These are phyloP conservation scores for Myriosclerotinia scirpicola DNA, from an alignment of 2,329 filamentous ascomycete genomes.

Conservation along the genomic window DNA sequence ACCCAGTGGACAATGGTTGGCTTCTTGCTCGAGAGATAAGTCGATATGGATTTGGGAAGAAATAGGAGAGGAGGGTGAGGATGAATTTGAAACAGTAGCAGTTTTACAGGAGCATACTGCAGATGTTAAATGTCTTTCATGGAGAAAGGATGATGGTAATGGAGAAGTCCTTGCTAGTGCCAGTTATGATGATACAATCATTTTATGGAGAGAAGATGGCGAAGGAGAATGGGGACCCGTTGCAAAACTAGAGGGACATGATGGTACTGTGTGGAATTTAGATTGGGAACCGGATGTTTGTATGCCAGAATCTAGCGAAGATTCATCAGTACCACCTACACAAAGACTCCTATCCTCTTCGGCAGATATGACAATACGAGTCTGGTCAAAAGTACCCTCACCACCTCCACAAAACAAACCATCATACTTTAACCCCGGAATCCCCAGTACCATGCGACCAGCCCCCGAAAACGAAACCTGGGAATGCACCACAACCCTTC, in stretches of 20 bases:
- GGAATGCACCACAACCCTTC: constrained; percentile 74
- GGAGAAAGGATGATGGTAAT: constrained; percentile 71
- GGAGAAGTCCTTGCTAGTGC: constrained; percentile 78
- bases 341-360: constrained; percentile 75
- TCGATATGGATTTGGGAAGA: constrained; percentile 99
- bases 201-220: constrained; percentile 80
- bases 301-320: constrained; percentile 36
- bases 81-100: constrained; percentile 95
- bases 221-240: constrained; percentile 93
- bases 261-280: constrained; percentile 85
- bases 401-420: constrained; percentile 37
- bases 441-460: constrained; percentile 88
- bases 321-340: constrained; percentile 48
- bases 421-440: constrained; percentile 49
- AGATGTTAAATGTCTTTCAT: constrained; percentile 91
- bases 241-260: constrained; percentile 75
- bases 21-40: constrained; percentile 90
- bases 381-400: constrained; percentile 65
- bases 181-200: constrained; percentile 92
- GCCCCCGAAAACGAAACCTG: constrained; percentile 75
- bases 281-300: constrained; percentile 60
- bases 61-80: constrained; percentile 73
- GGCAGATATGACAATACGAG: constrained; percentile 74
- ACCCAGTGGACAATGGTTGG: constrained; percentile 73
- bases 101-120: constrained; percentile 93